A percentile compares a stretch with the other conserved stretches of the same genome.
Conservation (phyloP, 495 filamentous ascomycete genomes). For the Hypoxylon crocopeplum region DNA sequence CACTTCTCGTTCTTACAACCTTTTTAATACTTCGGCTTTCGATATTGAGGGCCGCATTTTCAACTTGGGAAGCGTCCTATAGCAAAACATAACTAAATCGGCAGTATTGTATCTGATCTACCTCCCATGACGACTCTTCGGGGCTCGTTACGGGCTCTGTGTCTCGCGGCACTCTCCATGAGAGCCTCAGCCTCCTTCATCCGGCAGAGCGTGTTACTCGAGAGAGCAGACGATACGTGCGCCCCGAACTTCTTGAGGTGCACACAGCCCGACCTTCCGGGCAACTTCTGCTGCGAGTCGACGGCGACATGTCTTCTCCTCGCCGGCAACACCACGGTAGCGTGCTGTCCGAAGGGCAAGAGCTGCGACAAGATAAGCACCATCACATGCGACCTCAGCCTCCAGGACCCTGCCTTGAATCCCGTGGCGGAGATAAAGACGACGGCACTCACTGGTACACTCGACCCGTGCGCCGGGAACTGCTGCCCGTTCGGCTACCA, state of each 20-base stretch:
- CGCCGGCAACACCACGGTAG: constrained; percentile 69
- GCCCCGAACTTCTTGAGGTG: constrained; percentile 54
- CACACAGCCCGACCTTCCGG: constrained; percentile 61
- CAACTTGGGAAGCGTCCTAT: background rate
- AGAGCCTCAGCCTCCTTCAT: constrained; percentile 40
- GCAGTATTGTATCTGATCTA: background rate
- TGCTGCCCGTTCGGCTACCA: constrained; percentile 80
- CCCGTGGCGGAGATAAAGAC: constrained; percentile 73
- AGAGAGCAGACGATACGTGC: constrained; percentile 42
- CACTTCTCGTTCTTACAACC: background rate
- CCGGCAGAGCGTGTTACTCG: constrained; percentile 40
- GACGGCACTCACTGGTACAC: constrained; percentile 61
- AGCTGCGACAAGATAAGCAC: constrained; percentile 71
- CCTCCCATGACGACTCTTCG: constrained; percentile 28
- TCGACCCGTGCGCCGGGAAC: constrained; percentile 63
- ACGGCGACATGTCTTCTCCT: constrained; percentile 68
- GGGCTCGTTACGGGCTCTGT: constrained; percentile 31
- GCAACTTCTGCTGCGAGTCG: constrained; percentile 76
- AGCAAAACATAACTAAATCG: background rate
- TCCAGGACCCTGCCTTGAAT: constrained; percentile 67
- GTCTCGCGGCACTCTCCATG: constrained; percentile 41
- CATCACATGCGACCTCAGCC: constrained; percentile 72
- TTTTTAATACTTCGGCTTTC: constrained; percentile 11
- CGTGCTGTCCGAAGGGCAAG: constrained; percentile 75
- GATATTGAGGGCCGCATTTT: background rate